These are phyloP conservation scores for Udeniomyces megalosporus DNA, from an alignment of 768 basidiomycete genomes.

Conservation along the genomic window DNA sequence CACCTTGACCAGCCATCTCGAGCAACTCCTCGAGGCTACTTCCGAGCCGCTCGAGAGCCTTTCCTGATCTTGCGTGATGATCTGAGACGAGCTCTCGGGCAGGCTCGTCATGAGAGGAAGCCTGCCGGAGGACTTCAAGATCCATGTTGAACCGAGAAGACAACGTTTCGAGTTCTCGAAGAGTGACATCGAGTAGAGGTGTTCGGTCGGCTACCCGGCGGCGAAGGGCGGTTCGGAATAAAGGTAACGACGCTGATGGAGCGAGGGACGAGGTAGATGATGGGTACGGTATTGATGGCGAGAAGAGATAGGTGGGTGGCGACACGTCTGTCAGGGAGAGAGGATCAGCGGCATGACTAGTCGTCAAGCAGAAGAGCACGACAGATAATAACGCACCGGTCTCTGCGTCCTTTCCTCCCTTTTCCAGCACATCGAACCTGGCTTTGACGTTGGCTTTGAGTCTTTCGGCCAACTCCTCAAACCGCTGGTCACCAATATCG, in stretches of 20 bases:
- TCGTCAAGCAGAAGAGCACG: not conserved
- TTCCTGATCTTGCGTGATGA: not conserved
- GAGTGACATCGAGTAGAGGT: conserved; percentile 4
- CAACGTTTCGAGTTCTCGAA: conserved; percentile 7
- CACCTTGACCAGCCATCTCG: not conserved
- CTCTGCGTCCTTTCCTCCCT: conserved; percentile 4
- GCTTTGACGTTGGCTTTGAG: conserved; percentile 25
- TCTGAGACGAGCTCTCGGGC: not conserved
- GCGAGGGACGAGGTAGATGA: not conserved
- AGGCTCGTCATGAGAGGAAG: not conserved
- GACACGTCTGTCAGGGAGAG: not conserved
- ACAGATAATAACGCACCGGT: not conserved
- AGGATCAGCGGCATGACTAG: not conserved
- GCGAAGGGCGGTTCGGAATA: conserved; percentile 9
- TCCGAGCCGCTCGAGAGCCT: conserved; percentile 1
- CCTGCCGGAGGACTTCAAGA: conserved; percentile 1
- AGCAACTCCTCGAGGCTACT: not conserved
- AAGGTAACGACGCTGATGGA: conserved; percentile 1
- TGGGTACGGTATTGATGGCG: conserved; percentile 8
- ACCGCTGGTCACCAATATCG: conserved; percentile 42
- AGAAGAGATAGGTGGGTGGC: conserved; percentile 1
- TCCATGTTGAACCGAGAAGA: not conserved
- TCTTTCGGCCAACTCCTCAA: conserved; percentile 35
- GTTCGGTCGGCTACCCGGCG: conserved; percentile 5
- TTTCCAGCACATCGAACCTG: not conserved